Percentiles rank a stretch among this genome's conserved stretches.
phyloP scores from a whole-genome alignment of 495 filamentous ascomycete species.

The Penicillium robsamsonii region DNA sequence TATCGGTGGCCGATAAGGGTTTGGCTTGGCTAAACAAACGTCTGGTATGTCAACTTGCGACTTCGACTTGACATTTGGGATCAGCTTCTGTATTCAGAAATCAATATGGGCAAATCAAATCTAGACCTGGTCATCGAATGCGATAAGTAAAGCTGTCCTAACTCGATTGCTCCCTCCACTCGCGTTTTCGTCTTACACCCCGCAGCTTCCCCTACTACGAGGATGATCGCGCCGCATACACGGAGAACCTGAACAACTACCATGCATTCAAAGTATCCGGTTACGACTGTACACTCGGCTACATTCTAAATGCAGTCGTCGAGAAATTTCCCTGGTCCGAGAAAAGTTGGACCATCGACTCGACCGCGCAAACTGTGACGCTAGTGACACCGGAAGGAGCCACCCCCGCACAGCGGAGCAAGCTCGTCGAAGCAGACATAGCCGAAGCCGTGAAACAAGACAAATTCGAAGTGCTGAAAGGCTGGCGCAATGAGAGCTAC shows the following conservation, averaged over 20 bases:
- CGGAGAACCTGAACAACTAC: conserved; percentile 46
- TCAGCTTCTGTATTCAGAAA: not conserved
- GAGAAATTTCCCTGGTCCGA: conserved; percentile 53
- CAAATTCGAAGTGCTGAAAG: conserved; percentile 68
- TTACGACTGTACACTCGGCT: conserved; percentile 57
- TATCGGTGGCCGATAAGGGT: conserved; percentile 33
- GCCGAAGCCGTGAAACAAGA: conserved; percentile 59
- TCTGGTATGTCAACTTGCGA: not conserved
- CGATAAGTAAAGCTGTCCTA: conserved; percentile 51
- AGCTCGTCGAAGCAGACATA: conserved; percentile 56
- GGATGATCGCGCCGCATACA: conserved; percentile 50
- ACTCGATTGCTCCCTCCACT: conserved; percentile 19
- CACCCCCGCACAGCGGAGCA: conserved; percentile 57
- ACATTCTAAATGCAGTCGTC: conserved; percentile 57
- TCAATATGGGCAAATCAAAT: conserved; percentile 48
- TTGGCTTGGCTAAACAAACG: conserved; percentile 11
- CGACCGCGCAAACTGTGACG: conserved; percentile 45
- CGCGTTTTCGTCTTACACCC: conserved; percentile 11
- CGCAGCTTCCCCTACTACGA: conserved; percentile 67
- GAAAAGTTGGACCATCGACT: conserved; percentile 53
- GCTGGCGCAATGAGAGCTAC: conserved; percentile 90
- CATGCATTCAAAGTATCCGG: conserved; percentile 55
- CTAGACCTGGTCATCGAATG: conserved; percentile 57
- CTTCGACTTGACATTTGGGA: not conserved
- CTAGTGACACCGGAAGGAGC: conserved; percentile 36